A percentile compares a stretch with the other conserved stretches of the same genome.
Evolutionary conservation across 495 filamentous ascomycete genomes (phyloP).

Genomic region (Penicillium cataractarum): DNA sequence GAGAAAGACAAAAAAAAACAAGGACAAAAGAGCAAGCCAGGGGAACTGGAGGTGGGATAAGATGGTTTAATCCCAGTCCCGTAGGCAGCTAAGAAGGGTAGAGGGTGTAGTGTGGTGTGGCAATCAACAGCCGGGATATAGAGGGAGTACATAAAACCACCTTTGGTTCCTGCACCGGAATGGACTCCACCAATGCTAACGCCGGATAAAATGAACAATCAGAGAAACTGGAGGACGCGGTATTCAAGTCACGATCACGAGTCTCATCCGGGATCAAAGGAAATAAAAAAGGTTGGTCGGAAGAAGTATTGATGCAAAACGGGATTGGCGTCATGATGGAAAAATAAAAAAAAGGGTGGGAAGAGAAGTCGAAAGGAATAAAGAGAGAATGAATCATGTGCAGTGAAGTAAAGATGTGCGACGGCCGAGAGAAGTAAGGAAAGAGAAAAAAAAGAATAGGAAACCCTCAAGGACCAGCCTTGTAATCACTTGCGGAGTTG

Average conservation of each 20-base stretch:
- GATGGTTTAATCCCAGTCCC: background rate
- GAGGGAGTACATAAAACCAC: conserved; percentile 25
- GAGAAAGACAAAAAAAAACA: conserved; percentile 20
- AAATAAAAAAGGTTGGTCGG: conserved; percentile 21
- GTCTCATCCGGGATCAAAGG: conserved; percentile 27
- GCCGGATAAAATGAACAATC: conserved; percentile 37
- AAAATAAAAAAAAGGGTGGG: conserved; percentile 1
- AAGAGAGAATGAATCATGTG: conserved; percentile 41
- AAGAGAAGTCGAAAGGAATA: conserved; percentile 8
- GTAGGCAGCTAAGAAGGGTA: conserved; percentile 5
- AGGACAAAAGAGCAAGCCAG: conserved; percentile 22
- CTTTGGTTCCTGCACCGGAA: conserved; percentile 31
- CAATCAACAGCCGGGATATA: conserved; percentile 29
- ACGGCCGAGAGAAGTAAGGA: conserved; percentile 13
- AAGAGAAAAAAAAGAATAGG: background rate
- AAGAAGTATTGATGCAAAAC: conserved; percentile 25
- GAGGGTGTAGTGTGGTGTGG: background rate
- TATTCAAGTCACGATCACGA: conserved; percentile 29
- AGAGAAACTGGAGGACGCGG: conserved; percentile 31
- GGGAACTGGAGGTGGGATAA: conserved; percentile 6
- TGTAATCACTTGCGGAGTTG: conserved; percentile 19
- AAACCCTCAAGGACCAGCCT: conserved; percentile 34
- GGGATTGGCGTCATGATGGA: conserved; percentile 28
- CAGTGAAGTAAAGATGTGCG: conserved; percentile 35
- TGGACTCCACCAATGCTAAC: conserved; percentile 39